Percentiles rank a stretch among this genome's conserved stretches.
phyloP scores from a whole-genome alignment of 2,329 filamentous ascomycete species.

The Diplocarpon rosae region DNA sequence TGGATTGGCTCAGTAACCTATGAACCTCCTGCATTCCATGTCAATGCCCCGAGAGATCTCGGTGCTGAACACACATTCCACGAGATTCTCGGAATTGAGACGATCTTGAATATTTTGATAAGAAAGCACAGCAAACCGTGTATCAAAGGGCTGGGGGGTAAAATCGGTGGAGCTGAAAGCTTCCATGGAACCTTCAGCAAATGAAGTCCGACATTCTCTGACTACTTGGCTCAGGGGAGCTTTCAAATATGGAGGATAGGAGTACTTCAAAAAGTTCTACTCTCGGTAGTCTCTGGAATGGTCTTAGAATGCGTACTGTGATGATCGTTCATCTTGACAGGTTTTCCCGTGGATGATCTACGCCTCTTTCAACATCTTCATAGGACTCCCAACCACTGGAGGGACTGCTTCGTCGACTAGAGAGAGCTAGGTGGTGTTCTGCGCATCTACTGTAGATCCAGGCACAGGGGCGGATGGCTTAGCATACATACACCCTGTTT shows the following conservation, averaged over 20 bases:
- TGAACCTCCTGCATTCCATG: too few relatives aligned
- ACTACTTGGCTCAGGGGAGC: slow-evolving; percentile 81
- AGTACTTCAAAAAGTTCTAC: slow-evolving; percentile 89
- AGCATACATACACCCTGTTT: too few relatives aligned
- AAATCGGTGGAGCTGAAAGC: slow-evolving; percentile 66
- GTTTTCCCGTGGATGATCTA: slow-evolving; percentile 94
- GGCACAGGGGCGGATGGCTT: neutral
- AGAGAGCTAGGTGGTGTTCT: slow-evolving; percentile 15
- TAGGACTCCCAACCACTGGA: slow-evolving; percentile 77
- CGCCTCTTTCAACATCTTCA: slow-evolving; percentile 84
- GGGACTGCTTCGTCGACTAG: slow-evolving; percentile 31
- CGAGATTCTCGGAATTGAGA: slow-evolving; percentile 10
- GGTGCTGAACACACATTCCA: neutral
- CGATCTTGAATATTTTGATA: slow-evolving; percentile 29
- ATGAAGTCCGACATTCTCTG: slow-evolving; percentile 76
- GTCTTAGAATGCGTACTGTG: slow-evolving; percentile 72
- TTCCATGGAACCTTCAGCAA: slow-evolving; percentile 78
- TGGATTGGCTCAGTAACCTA: neutral
- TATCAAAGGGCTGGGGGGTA: slow-evolving; percentile 52
- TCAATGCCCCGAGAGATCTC: too few relatives aligned
- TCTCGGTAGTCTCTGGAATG: slow-evolving; percentile 84
- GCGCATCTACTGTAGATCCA: neutral
- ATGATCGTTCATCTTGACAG: slow-evolving; percentile 59
- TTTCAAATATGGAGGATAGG: slow-evolving; percentile 88
- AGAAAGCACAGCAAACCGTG: slow-evolving; percentile 52